These are phyloP conservation scores for Alternaria sp. DNA, from an alignment of 2,329 filamentous ascomycete species.

Conservation along the genomic window DNA sequence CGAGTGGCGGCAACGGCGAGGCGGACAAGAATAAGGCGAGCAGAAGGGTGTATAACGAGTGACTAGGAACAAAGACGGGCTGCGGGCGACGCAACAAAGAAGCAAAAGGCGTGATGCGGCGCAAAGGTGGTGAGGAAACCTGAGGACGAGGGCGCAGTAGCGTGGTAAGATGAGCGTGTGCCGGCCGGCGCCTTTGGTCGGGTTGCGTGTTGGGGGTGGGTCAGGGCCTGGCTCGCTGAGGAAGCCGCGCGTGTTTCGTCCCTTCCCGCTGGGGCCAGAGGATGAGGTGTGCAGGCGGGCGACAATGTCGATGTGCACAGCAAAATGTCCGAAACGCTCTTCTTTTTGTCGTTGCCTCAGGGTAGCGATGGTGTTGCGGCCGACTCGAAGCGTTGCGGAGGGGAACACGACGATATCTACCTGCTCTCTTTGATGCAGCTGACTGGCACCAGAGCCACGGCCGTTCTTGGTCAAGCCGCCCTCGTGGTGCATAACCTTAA, in stretches of 20 bases:
- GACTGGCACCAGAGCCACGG: slow-evolving; percentile 9
- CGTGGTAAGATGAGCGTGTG: slow-evolving; percentile 20
- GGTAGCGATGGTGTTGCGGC: slow-evolving; percentile 14
- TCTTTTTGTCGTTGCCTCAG: background rate
- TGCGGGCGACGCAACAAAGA: slow-evolving; percentile 5
- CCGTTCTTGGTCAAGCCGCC: slow-evolving; percentile 22
- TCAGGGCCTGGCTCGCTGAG: slow-evolving; percentile 16
- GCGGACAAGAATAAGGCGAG: background rate
- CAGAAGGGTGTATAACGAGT: slow-evolving; percentile 20
- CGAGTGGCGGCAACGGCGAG: background rate
- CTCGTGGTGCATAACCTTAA: slow-evolving; percentile 18
- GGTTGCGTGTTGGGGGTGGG: slow-evolving; percentile 25
- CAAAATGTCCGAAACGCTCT: slow-evolving; percentile 17
- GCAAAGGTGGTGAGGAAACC: slow-evolving; percentile 5
- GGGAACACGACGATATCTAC: background rate
- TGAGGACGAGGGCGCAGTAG: slow-evolving; percentile 12
- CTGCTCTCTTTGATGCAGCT: slow-evolving; percentile 12
- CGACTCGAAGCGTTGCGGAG: slow-evolving; percentile 4
- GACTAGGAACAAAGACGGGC: slow-evolving; percentile 17
- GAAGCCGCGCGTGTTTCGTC: slow-evolving; percentile 31
- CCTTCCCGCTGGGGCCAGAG: slow-evolving; percentile 23
- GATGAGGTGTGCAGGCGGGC: slow-evolving; percentile 23
- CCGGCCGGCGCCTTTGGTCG: slow-evolving; percentile 4
- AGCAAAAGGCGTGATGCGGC: slow-evolving; percentile 8
- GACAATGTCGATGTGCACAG: slow-evolving; percentile 10